A percentile compares a stretch with the other conserved stretches of the same genome.
phyloP scores from a whole-genome alignment of 768 basidiomycete species.

The Hortiboletus flavorubellus region DNA sequence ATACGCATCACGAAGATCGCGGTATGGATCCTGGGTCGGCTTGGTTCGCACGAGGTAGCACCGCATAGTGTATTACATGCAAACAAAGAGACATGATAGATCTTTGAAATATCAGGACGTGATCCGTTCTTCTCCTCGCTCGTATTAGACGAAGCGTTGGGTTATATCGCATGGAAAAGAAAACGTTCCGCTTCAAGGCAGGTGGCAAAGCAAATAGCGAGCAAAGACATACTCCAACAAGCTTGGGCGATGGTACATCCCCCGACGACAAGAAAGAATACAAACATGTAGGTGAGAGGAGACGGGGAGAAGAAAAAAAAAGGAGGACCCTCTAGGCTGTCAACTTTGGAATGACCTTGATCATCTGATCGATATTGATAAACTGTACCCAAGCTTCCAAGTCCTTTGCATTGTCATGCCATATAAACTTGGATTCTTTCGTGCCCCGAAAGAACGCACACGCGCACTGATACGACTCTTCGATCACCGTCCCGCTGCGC shows the following conservation, averaged over 20 bases:
- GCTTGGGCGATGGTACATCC: slow-evolving; percentile 6
- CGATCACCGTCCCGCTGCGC: slow-evolving; percentile 46
- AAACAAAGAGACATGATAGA: too few species aligned
- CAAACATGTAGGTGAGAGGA: not conserved
- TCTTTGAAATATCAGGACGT: not conserved
- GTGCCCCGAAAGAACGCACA: slow-evolving; percentile 74
- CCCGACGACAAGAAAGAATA: not conserved
- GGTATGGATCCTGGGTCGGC: not conserved
- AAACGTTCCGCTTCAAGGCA: not conserved
- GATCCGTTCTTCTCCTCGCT: not conserved
- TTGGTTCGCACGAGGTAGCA: not conserved
- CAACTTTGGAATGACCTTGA: slow-evolving; percentile 74
- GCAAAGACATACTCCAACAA: not conserved
- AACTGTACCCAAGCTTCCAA: slow-evolving; percentile 82
- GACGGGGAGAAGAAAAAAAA: not conserved
- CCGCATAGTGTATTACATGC: not conserved
- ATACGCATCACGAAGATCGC: too few species aligned
- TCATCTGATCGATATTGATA: slow-evolving; percentile 76
- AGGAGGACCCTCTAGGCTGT: slow-evolving; percentile 43
- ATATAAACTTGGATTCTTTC: slow-evolving; percentile 64
- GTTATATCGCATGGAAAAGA: slow-evolving; percentile 2
- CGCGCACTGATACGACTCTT: slow-evolving; percentile 74
- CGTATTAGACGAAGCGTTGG: slow-evolving; percentile 12
- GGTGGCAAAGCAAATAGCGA: not conserved
- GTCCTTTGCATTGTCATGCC: slow-evolving; percentile 63